Evolutionary conservation across 257 asterid genomes (phyloP), one percentile per base, ranked within the genome.

Genomic region (Oldenlandia corymbosa): DNA sequence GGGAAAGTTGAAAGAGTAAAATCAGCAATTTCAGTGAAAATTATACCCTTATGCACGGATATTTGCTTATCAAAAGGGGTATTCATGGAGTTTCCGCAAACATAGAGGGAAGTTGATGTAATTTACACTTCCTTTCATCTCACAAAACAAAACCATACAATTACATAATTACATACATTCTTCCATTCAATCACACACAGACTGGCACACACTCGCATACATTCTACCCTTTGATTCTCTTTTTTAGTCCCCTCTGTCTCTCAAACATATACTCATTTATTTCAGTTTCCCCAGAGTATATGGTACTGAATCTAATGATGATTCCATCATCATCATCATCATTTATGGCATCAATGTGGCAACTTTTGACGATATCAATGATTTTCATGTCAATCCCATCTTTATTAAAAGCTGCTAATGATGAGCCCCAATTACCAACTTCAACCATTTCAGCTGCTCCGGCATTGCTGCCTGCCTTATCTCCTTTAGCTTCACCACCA

Each of bases 391-490:
- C 75, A 42, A 54, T 58, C 27, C 68, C 76, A 50, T 52, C 72
- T 58, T 42, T 64, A 21, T 16, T 62, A 28, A 10, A 50, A 23
- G 76, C 83, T 24, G 58, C 13, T 47, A 23, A 60, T 17, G 57
- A 60, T 27, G 41, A 61, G 37, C 73, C 47, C 41, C 60, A 26
- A 6, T 4, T 78, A 31, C 84, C 88, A 70, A 68, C 87, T 20
- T 88, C 98, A 9, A 68, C 90, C 5, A 91, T 91, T 24, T 84
- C 98, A 28, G 90, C 96, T 36, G 96, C 98, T 9, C 98, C 98
- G 10, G 80, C 96, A 64, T 42, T 86, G 39, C 30, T 81, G 55
- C 98, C 96, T 27, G 81, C 75, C 49, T 75, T 83, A 58, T 75
- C 84, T 60, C 90, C 95, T 48, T 42, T 77, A 53, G 73, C 95